A percentile compares a stretch with the other conserved stretches of the same genome.
phyloP scores from a whole-genome alignment of 345 rosid species.

The Lagerstroemia speciosa region DNA sequence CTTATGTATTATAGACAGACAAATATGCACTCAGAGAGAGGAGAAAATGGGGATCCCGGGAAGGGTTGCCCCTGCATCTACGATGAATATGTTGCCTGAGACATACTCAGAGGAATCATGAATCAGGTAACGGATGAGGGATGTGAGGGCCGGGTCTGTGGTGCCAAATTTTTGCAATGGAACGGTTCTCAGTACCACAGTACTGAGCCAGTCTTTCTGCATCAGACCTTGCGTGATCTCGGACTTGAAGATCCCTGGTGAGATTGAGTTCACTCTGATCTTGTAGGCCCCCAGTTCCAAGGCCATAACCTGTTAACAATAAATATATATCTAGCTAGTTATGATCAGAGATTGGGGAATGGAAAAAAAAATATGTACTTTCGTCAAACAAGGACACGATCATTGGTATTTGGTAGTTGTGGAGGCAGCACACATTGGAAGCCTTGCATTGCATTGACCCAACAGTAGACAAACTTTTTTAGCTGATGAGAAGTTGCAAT shows the following conservation, averaged over 20 bases:
- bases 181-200: slow-evolving; percentile 20
- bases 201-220: slow-evolving; percentile 51
- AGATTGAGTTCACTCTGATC: slow-evolving; percentile 69
- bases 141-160: slow-evolving; percentile 56
- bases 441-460: no score
- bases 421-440: no score
- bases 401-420: not conserved
- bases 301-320: slow-evolving; percentile 46
- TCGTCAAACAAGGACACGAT: no score
- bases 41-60: slow-evolving; percentile 62
- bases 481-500: not conserved
- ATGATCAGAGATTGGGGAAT: not conserved
- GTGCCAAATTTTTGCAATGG: slow-evolving; percentile 45
- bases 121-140: slow-evolving; percentile 55
- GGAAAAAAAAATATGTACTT: not conserved
- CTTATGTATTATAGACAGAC: not conserved
- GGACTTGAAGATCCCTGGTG: slow-evolving; percentile 63
- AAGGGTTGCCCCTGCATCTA: slow-evolving; percentile 51
- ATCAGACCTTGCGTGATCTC: slow-evolving; percentile 63
- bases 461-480: not conserved
- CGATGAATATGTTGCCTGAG: slow-evolving; percentile 53
- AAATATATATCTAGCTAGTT: not conserved
- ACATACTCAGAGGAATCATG: slow-evolving; percentile 56
- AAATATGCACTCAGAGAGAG: slow-evolving; percentile 28
- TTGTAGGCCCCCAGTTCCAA: slow-evolving; percentile 53